Percentiles rank a stretch among this genome's conserved stretches.
Evolutionary conservation across 2,329 filamentous ascomycete genomes (phyloP).

Genomic region (Ophiostoma populinum): DNA sequence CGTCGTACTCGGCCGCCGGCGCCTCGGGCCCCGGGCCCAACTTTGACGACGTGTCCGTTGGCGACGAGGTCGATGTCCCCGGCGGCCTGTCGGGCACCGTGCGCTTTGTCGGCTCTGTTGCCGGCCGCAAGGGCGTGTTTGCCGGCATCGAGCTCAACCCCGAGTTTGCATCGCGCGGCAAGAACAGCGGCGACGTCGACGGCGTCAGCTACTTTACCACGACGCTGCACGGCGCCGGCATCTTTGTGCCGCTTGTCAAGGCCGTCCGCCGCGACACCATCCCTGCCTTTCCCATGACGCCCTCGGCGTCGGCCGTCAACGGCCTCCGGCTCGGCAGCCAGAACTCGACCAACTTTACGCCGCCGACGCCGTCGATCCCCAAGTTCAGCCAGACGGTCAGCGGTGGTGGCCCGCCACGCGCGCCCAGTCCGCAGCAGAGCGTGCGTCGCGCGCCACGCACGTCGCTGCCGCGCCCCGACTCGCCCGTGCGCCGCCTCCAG

Average conservation of each 20-base stretch:
- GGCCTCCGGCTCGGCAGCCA: constrained; percentile 36
- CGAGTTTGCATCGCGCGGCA: constrained; percentile 68
- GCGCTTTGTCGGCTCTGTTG: constrained; percentile 73
- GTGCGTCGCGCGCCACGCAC: constrained; percentile 50
- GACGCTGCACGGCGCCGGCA: constrained; percentile 61
- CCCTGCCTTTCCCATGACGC: constrained; percentile 44
- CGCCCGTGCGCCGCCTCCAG: constrained; percentile 55
- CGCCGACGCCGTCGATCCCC: constrained; percentile 46
- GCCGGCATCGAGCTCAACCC: constrained; percentile 76
- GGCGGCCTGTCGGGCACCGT: constrained; percentile 83
- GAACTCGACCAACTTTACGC: constrained; percentile 42
- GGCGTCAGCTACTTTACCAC: constrained; percentile 72
- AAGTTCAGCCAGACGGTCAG: constrained; percentile 75
- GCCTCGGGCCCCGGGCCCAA: constrained; percentile 17
- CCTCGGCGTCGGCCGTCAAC: constrained; percentile 46
- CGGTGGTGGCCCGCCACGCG: constrained; percentile 45
- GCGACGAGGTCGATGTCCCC: constrained; percentile 78
- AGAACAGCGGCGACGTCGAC: constrained; percentile 93
- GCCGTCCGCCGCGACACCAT: constrained; percentile 47
- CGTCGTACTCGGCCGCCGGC: constrained; percentile 12
- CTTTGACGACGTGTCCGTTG: constrained; percentile 48
- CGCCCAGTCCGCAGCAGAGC: constrained; percentile 43
- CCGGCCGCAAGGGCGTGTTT: constrained; percentile 80
- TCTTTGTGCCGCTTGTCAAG: constrained; percentile 80
- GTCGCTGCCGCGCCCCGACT: constrained; percentile 77